phyloP scores from a whole-genome alignment of 768 basidiomycete genomes.

The Mycena rosella region DNA sequence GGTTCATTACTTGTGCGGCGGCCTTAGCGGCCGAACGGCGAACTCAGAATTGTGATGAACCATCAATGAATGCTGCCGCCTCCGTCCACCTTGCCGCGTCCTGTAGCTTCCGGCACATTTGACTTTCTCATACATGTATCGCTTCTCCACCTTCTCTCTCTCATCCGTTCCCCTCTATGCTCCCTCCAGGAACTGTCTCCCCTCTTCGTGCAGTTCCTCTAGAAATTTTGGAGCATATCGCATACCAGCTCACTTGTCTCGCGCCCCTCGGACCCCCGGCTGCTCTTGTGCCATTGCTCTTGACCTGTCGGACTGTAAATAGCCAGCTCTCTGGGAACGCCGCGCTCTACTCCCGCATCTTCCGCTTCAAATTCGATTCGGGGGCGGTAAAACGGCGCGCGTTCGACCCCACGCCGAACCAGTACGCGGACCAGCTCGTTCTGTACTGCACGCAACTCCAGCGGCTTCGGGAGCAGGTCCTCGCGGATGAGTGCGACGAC shows the following conservation, averaged over 20 bases:
- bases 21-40: too few relatives aligned
- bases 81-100: conserved; percentile 1
- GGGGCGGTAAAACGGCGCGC: conserved; percentile 64
- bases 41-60: neutral
- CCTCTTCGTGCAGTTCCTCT: conserved; percentile 50
- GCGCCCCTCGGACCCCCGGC: conserved; percentile 61
- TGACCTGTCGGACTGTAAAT: conserved; percentile 56
- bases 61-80: conserved; percentile 1
- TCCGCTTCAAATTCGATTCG: conserved; percentile 67
- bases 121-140: conserved; percentile 35
- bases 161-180: conserved; percentile 20
- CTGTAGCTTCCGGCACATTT: conserved; percentile 23
- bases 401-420: conserved; percentile 50
- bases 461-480: conserved; percentile 50
- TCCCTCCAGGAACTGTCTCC: conserved; percentile 9
- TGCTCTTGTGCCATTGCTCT: conserved; percentile 62
- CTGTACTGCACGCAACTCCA: conserved; percentile 55
- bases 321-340: conserved; percentile 48
- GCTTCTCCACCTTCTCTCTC: conserved; percentile 23
- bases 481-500: conserved; percentile 48
- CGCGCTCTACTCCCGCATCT: conserved; percentile 67
- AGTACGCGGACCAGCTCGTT: conserved; percentile 52
- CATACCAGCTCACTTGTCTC: conserved; percentile 58
- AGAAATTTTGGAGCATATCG: conserved; percentile 66
- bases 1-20: too few relatives aligned